Evolutionary conservation across 2,329 filamentous ascomycete species (phyloP), one percentile per base, ranked within the genome.

Genomic region (Pestalotiopsis sp.): DNA sequence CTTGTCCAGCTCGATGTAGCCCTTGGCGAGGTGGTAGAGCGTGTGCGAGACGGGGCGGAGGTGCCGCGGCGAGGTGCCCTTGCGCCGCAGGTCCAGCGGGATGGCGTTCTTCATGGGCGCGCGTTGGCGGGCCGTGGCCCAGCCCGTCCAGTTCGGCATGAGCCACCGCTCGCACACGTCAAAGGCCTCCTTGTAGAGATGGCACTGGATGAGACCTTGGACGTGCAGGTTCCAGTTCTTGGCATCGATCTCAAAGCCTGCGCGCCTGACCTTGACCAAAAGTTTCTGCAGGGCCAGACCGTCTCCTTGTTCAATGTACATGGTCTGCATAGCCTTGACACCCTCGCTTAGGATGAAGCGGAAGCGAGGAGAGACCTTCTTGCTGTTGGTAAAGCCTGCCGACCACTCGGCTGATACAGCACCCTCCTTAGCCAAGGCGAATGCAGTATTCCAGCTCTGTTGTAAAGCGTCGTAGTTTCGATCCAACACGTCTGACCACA

Each of bases 191-290:
- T 88, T 80, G 74, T 87, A 86, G 60, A 86, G 84, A 60, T 86
- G 85, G 66, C 89, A 84, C 14, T 84, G 82, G 27, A 90, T 88
- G 36, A 98, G 88, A 64, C 86, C 80, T 74, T 92, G 88, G 67
- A 97, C 86, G 72, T 93, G 90, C 64, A 87, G 85, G 77, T 97
- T 96, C 94, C 94, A 97, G 73, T 93, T 94, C 74, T 86, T 87
- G 77, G 88, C 91, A 75, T 93, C 91, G 68, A 98, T 80, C 36
- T 83, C 82, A 82, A 95, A 98, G 12, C 95, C 95, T 56, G 86
- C 84, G 1, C 78, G 77, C 9, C 88, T 82, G 12, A 95, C 82
- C n/a, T 86, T 79, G 25, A 84, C 78, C 36, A 94, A 78, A 17
- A 87, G 80, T 7, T 81, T 69, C 4, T 83, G 76, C 13, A 93